These are phyloP conservation scores for Xylaria curta DNA, from an alignment of 495 filamentous ascomycete genomes.

Conservation along the genomic window DNA sequence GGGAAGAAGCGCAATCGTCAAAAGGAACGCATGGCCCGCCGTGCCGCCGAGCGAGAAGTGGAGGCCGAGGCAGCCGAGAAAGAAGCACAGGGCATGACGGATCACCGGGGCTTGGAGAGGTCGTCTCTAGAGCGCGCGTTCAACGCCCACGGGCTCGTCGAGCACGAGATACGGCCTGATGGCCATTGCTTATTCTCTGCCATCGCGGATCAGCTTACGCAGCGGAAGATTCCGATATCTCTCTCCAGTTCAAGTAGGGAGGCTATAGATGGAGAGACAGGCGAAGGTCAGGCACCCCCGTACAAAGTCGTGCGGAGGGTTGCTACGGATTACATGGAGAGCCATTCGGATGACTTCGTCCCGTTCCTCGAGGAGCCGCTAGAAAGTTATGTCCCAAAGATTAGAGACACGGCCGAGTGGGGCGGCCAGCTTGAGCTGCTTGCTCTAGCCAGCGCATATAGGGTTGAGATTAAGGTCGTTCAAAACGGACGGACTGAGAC, in stretches of 20 bases:
- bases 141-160: constrained; percentile 59
- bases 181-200: constrained; percentile 97
- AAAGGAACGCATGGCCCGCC: constrained; percentile 87
- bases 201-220: constrained; percentile 79
- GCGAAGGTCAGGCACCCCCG: constrained; percentile 32
- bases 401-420: constrained; percentile 93
- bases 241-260: not conserved
- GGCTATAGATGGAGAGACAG: not conserved
- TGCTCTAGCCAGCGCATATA: constrained; percentile 83
- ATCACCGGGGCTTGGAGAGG: constrained; percentile 76
- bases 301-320: constrained; percentile 61
- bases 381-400: constrained; percentile 72
- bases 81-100: constrained; percentile 76
- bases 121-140: constrained; percentile 71
- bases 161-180: constrained; percentile 84
- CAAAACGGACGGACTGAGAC: constrained; percentile 83
- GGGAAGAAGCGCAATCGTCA: constrained; percentile 84
- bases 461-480: constrained; percentile 82
- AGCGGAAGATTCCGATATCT: constrained; percentile 46
- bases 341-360: constrained; percentile 61
- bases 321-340: constrained; percentile 64
- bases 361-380: constrained; percentile 85
- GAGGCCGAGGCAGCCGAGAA: constrained; percentile 67
- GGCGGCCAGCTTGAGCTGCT: constrained; percentile 89
- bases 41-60: constrained; percentile 82